Conservation (phyloP, 805 yeast species). For the Saturnispora diversa region DNA sequence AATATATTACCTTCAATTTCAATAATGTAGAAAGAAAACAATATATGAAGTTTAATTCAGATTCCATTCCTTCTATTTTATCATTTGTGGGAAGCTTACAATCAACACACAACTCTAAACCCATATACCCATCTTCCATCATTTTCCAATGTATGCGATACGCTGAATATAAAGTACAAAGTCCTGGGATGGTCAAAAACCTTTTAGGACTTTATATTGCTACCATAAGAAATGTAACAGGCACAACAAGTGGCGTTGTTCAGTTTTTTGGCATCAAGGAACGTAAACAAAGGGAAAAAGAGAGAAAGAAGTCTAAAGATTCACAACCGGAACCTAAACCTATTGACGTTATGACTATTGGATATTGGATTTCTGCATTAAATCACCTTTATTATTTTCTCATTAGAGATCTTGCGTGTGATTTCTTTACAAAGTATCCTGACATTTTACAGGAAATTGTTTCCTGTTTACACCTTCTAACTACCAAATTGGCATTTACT, state of each 20-base stretch:
- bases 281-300: conserved; percentile 15
- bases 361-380: conserved; percentile 83
- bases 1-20: conserved; percentile 44
- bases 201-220: conserved; percentile 54
- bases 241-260: conserved; percentile 53
- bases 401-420: conserved; percentile 48
- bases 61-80: conserved; percentile 41
- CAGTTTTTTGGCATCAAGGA: conserved; percentile 21
- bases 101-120: conserved; percentile 38
- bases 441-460: conserved; percentile 50
- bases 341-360: conserved; percentile 58
- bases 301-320: conserved; percentile 13
- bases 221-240: conserved; percentile 50
- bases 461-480: conserved; percentile 48
- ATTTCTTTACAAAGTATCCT: conserved; percentile 48
- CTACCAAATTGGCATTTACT: conserved; percentile 59
- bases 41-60: conserved; percentile 53
- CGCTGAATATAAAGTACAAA: conserved; percentile 50
- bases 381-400: conserved; percentile 74
- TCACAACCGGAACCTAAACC: conserved; percentile 11
- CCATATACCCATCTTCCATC: conserved; percentile 60
- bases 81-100: conserved; percentile 42
- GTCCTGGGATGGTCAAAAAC: conserved; percentile 46
- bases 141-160: conserved; percentile 64
- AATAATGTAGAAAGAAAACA: conserved; percentile 48